phyloP scores from a whole-genome alignment of 1,139 yeast species.

The Debaryomyces fabryi region DNA sequence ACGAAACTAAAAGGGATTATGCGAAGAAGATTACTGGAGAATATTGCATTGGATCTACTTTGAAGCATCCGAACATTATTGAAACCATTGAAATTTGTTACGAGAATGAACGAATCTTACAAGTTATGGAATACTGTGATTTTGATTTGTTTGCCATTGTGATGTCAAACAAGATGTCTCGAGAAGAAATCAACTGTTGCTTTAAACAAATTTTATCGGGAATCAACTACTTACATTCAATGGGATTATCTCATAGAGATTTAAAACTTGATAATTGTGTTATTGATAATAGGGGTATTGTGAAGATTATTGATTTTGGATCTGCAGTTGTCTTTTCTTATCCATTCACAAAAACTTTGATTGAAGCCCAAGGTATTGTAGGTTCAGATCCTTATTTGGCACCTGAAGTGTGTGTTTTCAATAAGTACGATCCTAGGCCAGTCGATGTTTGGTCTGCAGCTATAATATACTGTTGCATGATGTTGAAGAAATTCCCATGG shows the following conservation, averaged over 20 bases:
- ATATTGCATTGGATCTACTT: conserved; percentile 93
- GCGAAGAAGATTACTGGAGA: conserved; percentile 94
- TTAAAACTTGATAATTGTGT: conserved; percentile 93
- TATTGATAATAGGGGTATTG: conserved; percentile 79
- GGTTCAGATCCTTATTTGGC: conserved; percentile 95
- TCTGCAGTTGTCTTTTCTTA: conserved; percentile 92
- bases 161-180: conserved; percentile 90
- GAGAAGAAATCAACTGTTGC: conserved; percentile 86
- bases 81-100: conserved; percentile 90
- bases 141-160: conserved; percentile 92
- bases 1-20: conserved; percentile 82
- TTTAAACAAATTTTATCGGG: conserved; percentile 86
- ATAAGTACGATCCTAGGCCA: conserved; percentile 85
- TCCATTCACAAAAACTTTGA: conserved; percentile 80
- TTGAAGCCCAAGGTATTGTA: conserved; percentile 86
- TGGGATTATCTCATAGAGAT: conserved; percentile 92
- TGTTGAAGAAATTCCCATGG: conserved; percentile 94
- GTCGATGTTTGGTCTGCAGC: conserved; percentile 97
- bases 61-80: conserved; percentile 90
- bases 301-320: conserved; percentile 91
- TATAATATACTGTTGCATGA: conserved; percentile 94
- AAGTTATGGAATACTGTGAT: conserved; percentile 95
- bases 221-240: conserved; percentile 78
- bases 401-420: conserved; percentile 87
- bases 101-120: conserved; percentile 84